Evolutionary conservation across 1,139 yeast species (phyloP).

Genomic region (Hyphopichia fennica): DNA sequence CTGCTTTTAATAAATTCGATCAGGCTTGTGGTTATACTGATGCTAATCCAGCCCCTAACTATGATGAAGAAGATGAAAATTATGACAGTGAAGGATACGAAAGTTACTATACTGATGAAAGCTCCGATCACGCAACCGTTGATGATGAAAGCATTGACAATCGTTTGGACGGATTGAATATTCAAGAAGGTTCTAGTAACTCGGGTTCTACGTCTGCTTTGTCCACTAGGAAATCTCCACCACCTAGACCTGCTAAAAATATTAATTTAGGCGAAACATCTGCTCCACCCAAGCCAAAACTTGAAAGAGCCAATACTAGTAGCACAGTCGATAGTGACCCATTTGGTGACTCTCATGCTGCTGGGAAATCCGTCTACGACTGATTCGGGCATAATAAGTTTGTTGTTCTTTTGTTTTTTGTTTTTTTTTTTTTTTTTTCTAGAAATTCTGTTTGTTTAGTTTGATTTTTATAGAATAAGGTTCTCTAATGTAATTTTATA

Average conservation of each 20-base stretch:
- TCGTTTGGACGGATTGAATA: conserved; percentile 13
- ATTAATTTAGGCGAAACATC: conserved; percentile 10
- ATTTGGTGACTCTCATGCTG: conserved; percentile 65
- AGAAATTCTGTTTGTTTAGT: conserved; percentile 4
- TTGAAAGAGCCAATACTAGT: conserved; percentile 24
- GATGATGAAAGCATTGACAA: conserved; percentile 25
- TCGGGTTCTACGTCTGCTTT: conserved; percentile 9
- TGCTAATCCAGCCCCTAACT: conserved; percentile 37
- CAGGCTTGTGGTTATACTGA: conserved; percentile 36
- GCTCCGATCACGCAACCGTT: conserved; percentile 30
- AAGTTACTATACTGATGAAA: conserved; percentile 49
- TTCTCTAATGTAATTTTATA: conserved; percentile 6
- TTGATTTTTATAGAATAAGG: too few species aligned
- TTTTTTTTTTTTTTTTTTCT: background rate
- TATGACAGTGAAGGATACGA: conserved; percentile 25
- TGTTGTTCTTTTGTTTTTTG: background rate
- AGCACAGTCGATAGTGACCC: conserved; percentile 54
- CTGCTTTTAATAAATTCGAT: conserved; percentile 70
- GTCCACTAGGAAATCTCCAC: conserved; percentile 22
- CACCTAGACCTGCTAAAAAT: conserved; percentile 35
- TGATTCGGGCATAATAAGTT: conserved; percentile 3
- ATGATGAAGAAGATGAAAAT: conserved; percentile 29
- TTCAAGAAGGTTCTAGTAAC: conserved; percentile 11
- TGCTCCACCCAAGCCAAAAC: conserved; percentile 4
- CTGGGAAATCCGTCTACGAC: conserved; percentile 23